phyloP scores from a whole-genome alignment of 2,329 filamentous ascomycete species.

The Karstenula rhodostoma region DNA sequence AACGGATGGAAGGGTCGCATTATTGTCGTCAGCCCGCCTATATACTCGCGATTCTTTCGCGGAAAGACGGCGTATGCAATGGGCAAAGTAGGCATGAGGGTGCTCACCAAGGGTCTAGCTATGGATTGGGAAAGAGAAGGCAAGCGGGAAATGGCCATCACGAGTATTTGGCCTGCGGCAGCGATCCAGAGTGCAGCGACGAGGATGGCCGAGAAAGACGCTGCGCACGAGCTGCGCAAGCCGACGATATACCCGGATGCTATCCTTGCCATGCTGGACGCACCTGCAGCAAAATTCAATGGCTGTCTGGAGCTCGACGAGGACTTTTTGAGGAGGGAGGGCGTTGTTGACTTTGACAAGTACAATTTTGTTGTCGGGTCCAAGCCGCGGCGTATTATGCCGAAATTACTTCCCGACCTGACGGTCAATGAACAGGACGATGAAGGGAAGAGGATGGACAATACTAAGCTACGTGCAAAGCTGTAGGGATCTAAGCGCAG shows the following conservation, averaged over 20 bases:
- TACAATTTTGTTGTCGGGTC: conserved; percentile 74
- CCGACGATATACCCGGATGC: conserved; percentile 80
- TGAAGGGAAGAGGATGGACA: conserved; percentile 77
- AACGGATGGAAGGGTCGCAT: conserved; percentile 68
- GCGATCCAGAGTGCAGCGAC: conserved; percentile 83
- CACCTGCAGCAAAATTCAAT: conserved; percentile 70
- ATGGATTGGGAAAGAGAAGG: conserved; percentile 80
- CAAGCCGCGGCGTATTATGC: conserved; percentile 79
- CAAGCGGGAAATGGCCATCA: conserved; percentile 74
- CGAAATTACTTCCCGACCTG: conserved; percentile 71
- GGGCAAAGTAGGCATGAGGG: conserved; percentile 81
- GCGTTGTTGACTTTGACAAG: conserved; percentile 74
- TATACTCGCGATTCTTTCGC: conserved; percentile 84
- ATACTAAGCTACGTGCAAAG: conserved; percentile 50
- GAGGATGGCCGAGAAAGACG: conserved; percentile 56
- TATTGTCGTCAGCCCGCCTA: conserved; percentile 82
- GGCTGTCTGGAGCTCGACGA: conserved; percentile 79
- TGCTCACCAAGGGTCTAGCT: conserved; percentile 79
- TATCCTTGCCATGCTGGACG: conserved; percentile 73
- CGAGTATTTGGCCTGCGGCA: conserved; percentile 81
- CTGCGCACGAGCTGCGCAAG: conserved; percentile 68
- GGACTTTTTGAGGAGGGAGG: conserved; percentile 75
- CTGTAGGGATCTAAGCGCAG: background rate
- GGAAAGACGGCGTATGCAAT: conserved; percentile 87
- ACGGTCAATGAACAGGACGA: conserved; percentile 81